Conservation (phyloP, 208 protist species). For the Leishmania martiniquensis region DNA sequence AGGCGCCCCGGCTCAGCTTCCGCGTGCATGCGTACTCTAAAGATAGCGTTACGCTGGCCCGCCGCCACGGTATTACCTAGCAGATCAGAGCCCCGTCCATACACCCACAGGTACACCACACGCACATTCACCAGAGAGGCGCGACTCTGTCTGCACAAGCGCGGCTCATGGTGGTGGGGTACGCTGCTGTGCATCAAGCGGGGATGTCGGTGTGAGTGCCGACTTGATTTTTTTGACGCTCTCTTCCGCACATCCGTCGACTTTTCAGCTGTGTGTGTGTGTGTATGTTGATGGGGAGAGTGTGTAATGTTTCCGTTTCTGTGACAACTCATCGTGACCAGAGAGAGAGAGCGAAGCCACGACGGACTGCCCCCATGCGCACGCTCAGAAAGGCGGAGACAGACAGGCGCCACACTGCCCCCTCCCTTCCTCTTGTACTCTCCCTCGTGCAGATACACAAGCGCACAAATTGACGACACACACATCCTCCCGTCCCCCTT, state of each 20-base stretch:
- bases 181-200: not conserved
- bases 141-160: not conserved
- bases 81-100: too few species aligned
- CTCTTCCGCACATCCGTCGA: too few species aligned
- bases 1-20: not conserved
- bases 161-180: not conserved
- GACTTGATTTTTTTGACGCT: too few species aligned
- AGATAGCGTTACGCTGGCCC: too few species aligned
- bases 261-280: too few species aligned
- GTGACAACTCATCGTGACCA: too few species aligned
- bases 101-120: not conserved
- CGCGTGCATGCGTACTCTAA: too few species aligned
- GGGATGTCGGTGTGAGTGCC: not conserved
- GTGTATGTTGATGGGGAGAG: too few species aligned
- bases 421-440: not conserved
- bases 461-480: too few species aligned
- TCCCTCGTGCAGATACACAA: not conserved
- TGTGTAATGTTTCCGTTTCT: too few species aligned
- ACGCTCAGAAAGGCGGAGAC: not conserved
- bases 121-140: not conserved
- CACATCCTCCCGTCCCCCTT: not conserved
- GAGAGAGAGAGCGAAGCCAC: not conserved
- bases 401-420: not conserved
- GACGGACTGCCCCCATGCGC: not conserved
- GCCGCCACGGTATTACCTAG: too few species aligned